Conservation (phyloP, 2,329 filamentous ascomycete species). For the Fusarium illudens region DNA sequence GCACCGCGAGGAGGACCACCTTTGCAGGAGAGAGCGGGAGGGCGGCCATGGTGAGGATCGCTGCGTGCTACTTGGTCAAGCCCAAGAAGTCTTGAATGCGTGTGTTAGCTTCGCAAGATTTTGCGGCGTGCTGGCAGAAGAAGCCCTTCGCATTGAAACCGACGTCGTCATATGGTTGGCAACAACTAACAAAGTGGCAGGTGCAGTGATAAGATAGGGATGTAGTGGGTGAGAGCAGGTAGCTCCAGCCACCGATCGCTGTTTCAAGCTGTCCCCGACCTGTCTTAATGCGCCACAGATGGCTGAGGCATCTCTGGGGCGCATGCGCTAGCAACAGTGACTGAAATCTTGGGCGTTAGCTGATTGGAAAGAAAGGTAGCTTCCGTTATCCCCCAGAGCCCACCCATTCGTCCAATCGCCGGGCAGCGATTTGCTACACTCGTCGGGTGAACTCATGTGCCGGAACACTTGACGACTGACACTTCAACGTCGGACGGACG, state of each 20-base stretch:
- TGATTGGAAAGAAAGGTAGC: slow-evolving; percentile 3
- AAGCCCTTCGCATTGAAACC: background rate
- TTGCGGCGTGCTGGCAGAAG: background rate
- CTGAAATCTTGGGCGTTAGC: background rate
- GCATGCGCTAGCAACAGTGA: slow-evolving; percentile 1
- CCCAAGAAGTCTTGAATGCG: background rate
- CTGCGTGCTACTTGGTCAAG: background rate
- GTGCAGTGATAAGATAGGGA: slow-evolving; percentile 7
- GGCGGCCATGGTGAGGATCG: slow-evolving; percentile 34
- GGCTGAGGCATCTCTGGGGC: background rate
- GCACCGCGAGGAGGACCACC: slow-evolving; percentile 75
- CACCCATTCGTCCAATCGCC: slow-evolving; percentile 32
- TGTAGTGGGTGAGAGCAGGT: background rate
- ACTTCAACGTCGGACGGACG: slow-evolving; percentile 36
- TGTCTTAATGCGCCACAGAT: slow-evolving; percentile 1
- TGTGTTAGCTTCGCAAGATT: background rate
- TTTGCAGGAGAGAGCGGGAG: slow-evolving; percentile 68
- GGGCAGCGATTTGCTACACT: slow-evolving; percentile 38
- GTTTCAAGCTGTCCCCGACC: background rate
- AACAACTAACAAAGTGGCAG: slow-evolving; percentile 32
- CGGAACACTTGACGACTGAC: slow-evolving; percentile 31
- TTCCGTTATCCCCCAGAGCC: slow-evolving; percentile 6
- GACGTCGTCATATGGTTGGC: slow-evolving; percentile 15
- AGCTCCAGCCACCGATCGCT: slow-evolving; percentile 20
- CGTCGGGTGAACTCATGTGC: slow-evolving; percentile 41